These are phyloP conservation scores for Herpetomonas muscarum DNA, from an alignment of 208 protist species.

Conservation along the genomic window DNA sequence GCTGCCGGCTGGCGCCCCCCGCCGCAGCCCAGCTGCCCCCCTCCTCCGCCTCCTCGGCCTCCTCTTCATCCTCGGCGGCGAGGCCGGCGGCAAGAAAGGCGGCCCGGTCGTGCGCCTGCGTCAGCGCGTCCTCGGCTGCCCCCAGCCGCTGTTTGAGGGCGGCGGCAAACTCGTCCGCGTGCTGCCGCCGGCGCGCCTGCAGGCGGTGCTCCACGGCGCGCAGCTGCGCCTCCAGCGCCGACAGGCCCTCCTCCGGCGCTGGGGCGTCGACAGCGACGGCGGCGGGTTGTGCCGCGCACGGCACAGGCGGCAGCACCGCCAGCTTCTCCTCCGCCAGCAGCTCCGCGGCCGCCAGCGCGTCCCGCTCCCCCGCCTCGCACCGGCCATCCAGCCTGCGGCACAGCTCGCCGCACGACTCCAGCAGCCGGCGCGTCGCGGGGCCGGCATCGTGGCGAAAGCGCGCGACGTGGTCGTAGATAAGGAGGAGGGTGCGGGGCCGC, in stretches of 20 bases:
- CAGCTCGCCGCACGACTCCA: slow-evolving; percentile 9
- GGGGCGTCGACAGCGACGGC: not conserved
- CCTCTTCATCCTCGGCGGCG: too few relatives aligned
- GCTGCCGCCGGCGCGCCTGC: not conserved
- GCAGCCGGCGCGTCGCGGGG: not conserved
- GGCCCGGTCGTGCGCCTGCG: not conserved
- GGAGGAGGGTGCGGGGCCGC: not conserved
- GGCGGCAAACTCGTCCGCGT: not conserved
- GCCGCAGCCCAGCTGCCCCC: too few relatives aligned
- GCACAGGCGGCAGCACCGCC: too few relatives aligned
- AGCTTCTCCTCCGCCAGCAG: slow-evolving; percentile 7
- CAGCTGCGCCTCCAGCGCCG: slow-evolving; percentile 1
- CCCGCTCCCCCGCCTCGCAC: not conserved
- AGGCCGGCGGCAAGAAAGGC: too few relatives aligned
- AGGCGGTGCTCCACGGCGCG: not conserved
- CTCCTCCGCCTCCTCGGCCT: too few relatives aligned
- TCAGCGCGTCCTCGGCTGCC: not conserved
- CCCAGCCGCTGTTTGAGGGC: not conserved
- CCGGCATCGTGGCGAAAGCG: not conserved
- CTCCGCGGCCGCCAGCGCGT: slow-evolving; percentile 2
- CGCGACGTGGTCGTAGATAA: not conserved
- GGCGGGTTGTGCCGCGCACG: too few relatives aligned
- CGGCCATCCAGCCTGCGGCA: slow-evolving; percentile 4
- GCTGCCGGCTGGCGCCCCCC: too few relatives aligned
- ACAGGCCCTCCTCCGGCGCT: not conserved